Conservation (phyloP, 331 rosid genomes). For the Prunus yedoensis region DNA sequence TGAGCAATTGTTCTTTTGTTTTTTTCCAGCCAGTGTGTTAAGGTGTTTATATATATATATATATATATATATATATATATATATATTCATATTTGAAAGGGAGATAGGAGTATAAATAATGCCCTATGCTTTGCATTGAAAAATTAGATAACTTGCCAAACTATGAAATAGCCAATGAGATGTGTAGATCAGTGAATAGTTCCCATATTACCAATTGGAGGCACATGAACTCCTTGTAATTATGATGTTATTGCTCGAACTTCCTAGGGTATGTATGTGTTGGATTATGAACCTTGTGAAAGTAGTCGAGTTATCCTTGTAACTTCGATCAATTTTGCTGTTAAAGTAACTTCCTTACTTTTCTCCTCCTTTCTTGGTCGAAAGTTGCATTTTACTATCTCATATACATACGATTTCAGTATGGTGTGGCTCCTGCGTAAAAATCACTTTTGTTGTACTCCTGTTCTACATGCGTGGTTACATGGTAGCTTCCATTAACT, state of each 20-base stretch:
- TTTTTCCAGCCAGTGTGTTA: too few species aligned
- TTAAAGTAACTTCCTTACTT: background rate
- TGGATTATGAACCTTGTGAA: background rate
- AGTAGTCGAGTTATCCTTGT: too few species aligned
- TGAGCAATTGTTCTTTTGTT: background rate
- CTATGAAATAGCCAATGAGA: background rate
- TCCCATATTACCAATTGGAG: background rate
- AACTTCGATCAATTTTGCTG: background rate
- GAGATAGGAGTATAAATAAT: background rate
- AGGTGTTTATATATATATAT: background rate
- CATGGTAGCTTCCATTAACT: conserved; percentile 20
- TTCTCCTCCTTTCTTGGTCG: too few species aligned
- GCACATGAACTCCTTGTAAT: background rate
- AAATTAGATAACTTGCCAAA: background rate
- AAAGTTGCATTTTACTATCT: too few species aligned
- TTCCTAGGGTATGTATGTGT: background rate
- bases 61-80: too few species aligned
- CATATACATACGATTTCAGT: background rate
- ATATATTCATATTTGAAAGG: background rate
- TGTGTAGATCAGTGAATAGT: background rate
- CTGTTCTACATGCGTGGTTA: conserved; percentile 27
- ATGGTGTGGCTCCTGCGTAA: background rate
- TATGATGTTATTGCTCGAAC: background rate
- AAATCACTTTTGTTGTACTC: background rate
- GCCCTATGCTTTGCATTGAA: background rate